Evolutionary conservation across 805 yeast genomes (phyloP).

Genomic region (Schizosaccharomyces osmophilus): DNA sequence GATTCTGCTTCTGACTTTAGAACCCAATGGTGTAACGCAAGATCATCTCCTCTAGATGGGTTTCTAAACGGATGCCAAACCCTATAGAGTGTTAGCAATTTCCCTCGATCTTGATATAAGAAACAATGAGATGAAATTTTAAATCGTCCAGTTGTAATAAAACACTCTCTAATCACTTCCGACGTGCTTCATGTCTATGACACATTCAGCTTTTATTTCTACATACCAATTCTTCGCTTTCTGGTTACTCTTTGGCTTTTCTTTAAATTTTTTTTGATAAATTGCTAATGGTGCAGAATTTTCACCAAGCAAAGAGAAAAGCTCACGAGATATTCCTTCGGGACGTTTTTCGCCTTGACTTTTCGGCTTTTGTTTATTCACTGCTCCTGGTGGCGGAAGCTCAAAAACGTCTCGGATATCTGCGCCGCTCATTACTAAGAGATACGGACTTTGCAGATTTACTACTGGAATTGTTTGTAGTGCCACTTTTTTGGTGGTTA

Average conservation of each 20-base stretch:
- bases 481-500: not conserved
- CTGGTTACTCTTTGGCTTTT: slow-evolving; percentile 31
- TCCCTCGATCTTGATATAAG: not conserved
- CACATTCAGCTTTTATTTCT: not conserved
- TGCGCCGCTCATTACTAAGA: slow-evolving; percentile 10
- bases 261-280: slow-evolving; percentile 33
- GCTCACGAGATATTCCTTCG: slow-evolving; percentile 69
- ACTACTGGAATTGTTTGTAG: not conserved
- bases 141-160: not conserved
- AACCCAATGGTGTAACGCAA: slow-evolving; percentile 62
- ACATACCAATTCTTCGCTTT: slow-evolving; percentile 58
- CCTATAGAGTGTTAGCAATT: slow-evolving; percentile 4
- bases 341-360: slow-evolving; percentile 5
- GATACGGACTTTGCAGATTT: not conserved
- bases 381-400: slow-evolving; percentile 9
- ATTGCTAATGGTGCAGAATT: slow-evolving; percentile 67
- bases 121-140: not conserved
- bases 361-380: not conserved
- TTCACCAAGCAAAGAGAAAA: slow-evolving; percentile 70
- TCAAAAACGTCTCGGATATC: slow-evolving; percentile 14
- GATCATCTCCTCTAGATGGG: slow-evolving; percentile 24
- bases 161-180: too few relatives aligned
- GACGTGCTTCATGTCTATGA: too few relatives aligned
- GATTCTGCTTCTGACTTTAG: slow-evolving; percentile 26
- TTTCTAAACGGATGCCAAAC: slow-evolving; percentile 36